phyloP scores from a whole-genome alignment of 495 filamentous ascomycete genomes.

The Xylaria longipes region DNA sequence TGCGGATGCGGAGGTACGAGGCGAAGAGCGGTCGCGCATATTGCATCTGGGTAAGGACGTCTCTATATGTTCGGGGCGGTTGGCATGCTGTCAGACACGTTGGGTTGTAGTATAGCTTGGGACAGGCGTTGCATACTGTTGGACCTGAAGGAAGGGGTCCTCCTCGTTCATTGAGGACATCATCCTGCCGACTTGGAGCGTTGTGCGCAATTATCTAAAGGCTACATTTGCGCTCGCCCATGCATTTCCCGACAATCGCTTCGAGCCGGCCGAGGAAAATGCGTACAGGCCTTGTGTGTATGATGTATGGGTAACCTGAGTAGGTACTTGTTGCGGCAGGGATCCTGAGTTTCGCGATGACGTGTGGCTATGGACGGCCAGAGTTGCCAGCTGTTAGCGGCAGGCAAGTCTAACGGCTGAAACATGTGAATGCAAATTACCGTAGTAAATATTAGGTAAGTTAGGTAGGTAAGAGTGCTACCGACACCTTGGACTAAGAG shows the following conservation, averaged over 20 bases:
- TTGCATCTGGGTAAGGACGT: slow-evolving; percentile 82
- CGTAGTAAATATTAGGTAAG: neutral
- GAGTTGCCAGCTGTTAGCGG: slow-evolving; percentile 8
- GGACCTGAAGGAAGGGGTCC: slow-evolving; percentile 94
- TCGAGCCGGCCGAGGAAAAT: neutral
- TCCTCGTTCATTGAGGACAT: slow-evolving; percentile 76
- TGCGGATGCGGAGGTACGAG: slow-evolving; percentile 95
- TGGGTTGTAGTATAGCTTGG: neutral
- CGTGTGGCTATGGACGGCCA: slow-evolving; percentile 8
- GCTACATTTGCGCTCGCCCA: slow-evolving; percentile 34
- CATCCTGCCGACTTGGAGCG: slow-evolving; percentile 55
- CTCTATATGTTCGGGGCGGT: slow-evolving; percentile 57
- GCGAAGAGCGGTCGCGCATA: slow-evolving; percentile 84
- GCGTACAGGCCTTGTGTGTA: neutral
- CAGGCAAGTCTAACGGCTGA: neutral
- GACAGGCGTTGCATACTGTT: slow-evolving; percentile 62
- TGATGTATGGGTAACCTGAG: neutral
- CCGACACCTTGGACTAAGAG: no score
- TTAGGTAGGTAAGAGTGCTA: no score
- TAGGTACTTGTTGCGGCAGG: neutral
- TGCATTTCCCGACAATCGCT: slow-evolving; percentile 2
- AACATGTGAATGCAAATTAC: neutral
- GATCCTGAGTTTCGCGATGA: slow-evolving; percentile 14
- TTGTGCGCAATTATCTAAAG: slow-evolving; percentile 37
- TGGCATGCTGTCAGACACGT: neutral